Conservation (phyloP, 2,329 filamentous ascomycete species). For the Parascedosporium putredinis region DNA sequence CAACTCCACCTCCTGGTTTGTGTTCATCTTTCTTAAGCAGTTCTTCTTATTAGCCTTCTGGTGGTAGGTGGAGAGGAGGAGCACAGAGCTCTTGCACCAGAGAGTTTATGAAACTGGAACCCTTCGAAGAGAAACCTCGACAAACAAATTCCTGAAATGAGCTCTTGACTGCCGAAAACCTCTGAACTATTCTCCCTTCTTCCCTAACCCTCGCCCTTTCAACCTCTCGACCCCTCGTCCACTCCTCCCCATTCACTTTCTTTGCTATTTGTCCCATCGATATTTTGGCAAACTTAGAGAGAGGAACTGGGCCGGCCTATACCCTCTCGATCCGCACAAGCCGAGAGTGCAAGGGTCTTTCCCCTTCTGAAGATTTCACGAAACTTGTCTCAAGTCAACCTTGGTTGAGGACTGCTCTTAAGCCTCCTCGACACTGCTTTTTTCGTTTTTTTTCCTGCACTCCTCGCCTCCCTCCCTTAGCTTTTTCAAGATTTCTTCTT, state of each 20-base stretch:
- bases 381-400: conserved; percentile 1
- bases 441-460: too few species aligned
- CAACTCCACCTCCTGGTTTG: too few species aligned
- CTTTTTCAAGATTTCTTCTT: not conserved
- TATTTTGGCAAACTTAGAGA: not conserved
- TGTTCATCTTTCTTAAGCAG: too few species aligned
- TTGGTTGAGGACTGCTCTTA: too few species aligned
- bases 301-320: not conserved
- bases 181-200: not conserved
- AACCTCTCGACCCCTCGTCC: not conserved
- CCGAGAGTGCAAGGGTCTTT: too few species aligned
- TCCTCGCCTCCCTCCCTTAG: not conserved
- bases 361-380: too few species aligned
- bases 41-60: too few species aligned
- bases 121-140: not conserved
- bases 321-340: not conserved
- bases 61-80: too few species aligned
- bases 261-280: not conserved
- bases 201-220: not conserved
- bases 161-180: not conserved
- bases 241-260: not conserved
- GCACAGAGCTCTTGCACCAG: not conserved
- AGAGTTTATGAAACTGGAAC: not conserved
- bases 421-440: not conserved
- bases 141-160: conserved; percentile 1